Evolutionary conservation across 2,329 filamentous ascomycete species (phyloP), one percentile per base, ranked within the genome.

Genomic region (Stachybotrys elegans): DNA sequence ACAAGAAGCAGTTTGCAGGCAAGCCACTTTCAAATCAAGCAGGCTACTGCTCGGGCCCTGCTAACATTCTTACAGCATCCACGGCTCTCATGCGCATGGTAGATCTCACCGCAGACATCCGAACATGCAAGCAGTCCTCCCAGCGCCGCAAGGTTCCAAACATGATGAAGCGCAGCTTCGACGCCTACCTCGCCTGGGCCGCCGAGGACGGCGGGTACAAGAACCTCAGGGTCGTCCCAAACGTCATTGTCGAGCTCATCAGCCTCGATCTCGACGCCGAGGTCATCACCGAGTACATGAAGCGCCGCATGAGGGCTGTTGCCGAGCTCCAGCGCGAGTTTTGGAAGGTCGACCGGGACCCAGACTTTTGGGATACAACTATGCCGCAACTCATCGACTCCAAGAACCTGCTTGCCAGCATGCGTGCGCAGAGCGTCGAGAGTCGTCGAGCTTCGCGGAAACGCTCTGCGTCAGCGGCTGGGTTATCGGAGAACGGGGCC

Each of bases 121-220:
- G 65, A 16, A 59, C 59, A 5, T 48, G 54, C 5, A 47, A 62
- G n/a, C 67, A 71, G 42, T 60, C 61, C 2, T 61, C 59, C n/a
- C 52, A 60, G 13, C 54, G 56, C 11, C 47, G 51, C 9, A 67
- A 62, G 38, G 58, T 61, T 5, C 51, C 65, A 0, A 37, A 29
- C 0, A 51, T 62, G 21, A 63, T 71, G 41, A 63, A 63, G 38
- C 61, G 55, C 38, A 56, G 59, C 13, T 44, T 72, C 2, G 57
- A 61, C 21, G 54, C 52, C 29, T 70, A 65, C 41, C 40, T 67
- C n/a, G 55, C 48, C 17, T 72, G 69, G 69, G 66, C 69, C 1
- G 62, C 65, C n/a, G 57, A 62, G 13, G 69, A 72, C 27, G 69
- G 65, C 16, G 58, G 57, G 20, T 70, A 66, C 48, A 48, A 51